Evolutionary conservation across 2,329 filamentous ascomycete species (phyloP), one percentile per base, ranked within the genome.

Genomic region (Neopestalotiopsis sp.): DNA sequence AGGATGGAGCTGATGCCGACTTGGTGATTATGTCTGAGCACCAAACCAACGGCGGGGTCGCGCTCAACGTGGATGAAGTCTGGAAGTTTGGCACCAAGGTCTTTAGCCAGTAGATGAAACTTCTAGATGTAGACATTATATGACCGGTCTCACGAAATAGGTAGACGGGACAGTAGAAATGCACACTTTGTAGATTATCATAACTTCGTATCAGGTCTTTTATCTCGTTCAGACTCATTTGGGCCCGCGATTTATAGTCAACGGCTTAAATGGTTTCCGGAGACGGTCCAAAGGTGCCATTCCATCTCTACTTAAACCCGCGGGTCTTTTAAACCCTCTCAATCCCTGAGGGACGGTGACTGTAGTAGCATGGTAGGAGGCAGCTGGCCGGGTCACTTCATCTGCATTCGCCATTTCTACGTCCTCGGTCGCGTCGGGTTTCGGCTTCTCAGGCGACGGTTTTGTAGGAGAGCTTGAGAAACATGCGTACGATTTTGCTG

Each of bases 21-120:
- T 77, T 95, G 63, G 87, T 94, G 45, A 86, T 95, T 20, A 80
- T 95, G 45, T 88, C 88, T 4, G 86, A 92, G 68, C 81, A 84
- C 14, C 78, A 81, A 28, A 80, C 77, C 61, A 80, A 72, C 9
- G 80, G 81, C 57, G 85, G 84, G 52, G 83, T 80, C 70, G 85
- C 84, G 69, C 81, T 95, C 56, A 82, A 86, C 12, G 84, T 94
- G n/a, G 90, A 93, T 69, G 88, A 93, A 79, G 92, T 94, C 24
- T 94, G 92, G 92, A 94, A 94, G 81, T 94, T 94, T 82, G 92
- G 92, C 5, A 81, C 81, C 45, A 83, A 84, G 45, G 20, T 52
- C 7, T 52, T 52, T 17, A 52, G 17, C 6, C 20, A 52, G 17
- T 52, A 52, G 45, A 52, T 52, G 20, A 52, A 52, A 10, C 9